Evolutionary conservation across 2,329 filamentous ascomycete species (phyloP).

Genomic region (Clarireedia sp.): DNA sequence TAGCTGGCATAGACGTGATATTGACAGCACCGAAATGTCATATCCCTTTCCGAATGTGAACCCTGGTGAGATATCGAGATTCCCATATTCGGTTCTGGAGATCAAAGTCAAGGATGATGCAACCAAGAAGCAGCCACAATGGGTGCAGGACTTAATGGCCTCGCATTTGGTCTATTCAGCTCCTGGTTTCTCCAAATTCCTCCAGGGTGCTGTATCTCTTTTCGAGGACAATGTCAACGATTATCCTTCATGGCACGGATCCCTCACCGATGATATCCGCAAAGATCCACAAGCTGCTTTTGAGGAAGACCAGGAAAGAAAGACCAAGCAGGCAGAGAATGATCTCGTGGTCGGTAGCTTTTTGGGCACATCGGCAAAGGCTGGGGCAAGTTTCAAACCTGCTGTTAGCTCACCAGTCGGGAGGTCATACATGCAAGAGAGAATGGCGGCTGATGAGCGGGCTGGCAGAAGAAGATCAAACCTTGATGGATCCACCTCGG

Average conservation of each 20-base stretch:
- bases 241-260: conserved; percentile 90
- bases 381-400: conserved; percentile 45
- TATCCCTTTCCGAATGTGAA: conserved; percentile 84
- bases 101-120: conserved; percentile 73
- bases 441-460: conserved; percentile 40
- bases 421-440: conserved; percentile 55
- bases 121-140: conserved; percentile 63
- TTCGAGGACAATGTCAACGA: conserved; percentile 96
- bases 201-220: conserved; percentile 82
- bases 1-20: conserved; percentile 86
- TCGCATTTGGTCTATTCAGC: conserved; percentile 88
- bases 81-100: conserved; percentile 85
- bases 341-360: conserved; percentile 86
- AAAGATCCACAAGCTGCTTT: conserved; percentile 87
- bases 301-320: conserved; percentile 80
- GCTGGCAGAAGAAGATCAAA: conserved; percentile 25
- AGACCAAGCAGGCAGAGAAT: conserved; percentile 74
- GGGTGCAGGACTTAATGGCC: conserved; percentile 85
- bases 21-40: conserved; percentile 73
- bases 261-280: conserved; percentile 87
- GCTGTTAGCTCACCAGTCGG: conserved; percentile 59
- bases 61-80: conserved; percentile 83
- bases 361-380: conserved; percentile 42
- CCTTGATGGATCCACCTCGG: conserved; percentile 21
- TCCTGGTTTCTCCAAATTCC: conserved; percentile 92